Evolutionary conservation across 2,329 filamentous ascomycete species (phyloP), one percentile per base, ranked within the genome.

Genomic region (Diaporthe ampelina): DNA sequence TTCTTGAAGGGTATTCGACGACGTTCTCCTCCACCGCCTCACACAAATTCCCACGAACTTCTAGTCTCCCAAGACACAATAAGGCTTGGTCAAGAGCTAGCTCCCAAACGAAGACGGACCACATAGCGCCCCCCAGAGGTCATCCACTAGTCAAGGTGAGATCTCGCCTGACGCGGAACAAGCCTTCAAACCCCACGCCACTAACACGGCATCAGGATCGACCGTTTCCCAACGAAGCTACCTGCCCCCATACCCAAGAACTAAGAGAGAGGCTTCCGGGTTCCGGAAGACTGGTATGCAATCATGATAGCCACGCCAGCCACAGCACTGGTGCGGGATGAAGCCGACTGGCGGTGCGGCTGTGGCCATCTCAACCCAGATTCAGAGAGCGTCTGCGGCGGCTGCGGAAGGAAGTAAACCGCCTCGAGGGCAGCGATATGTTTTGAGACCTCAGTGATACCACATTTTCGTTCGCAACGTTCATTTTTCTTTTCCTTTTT

Each of bases 311-410:
- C 67, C 35, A 65, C 58, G 45, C 72, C 74, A 24, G 59, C 72
- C 45, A 75, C 71, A 70, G 71, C 74, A 52, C 68, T 75, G 29
- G 29, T 29, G 29, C n/a, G n/a, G n/a, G 4, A 29, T 29, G 29
- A 29, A 29, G 29, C 29, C 29, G 29, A 29, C 32, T 75, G 74
- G 74, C 40, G 74, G 4, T 75, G 74, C 35, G 72, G 72, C 2
- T 74, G 72, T 29, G 74, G 74, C 0, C 74, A 75, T 48, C 61
- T 75, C 21, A 75, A 75, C 45, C 74, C 74, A 1, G 74, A 75
- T 48, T 74, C 72, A 6, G 74, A 75, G 58, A 75, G 24, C 7
- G 72, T 75, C 0, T 75, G 74, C 24, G 73, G 73, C n/a, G 68
- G 68, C 0, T 75, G 74, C 8, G 74, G 74, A 3, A 74, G 73